Base-by-base conservation (phyloP, 495 filamentous ascomycete genomes). In the Penicillium goetzii region DNA sequence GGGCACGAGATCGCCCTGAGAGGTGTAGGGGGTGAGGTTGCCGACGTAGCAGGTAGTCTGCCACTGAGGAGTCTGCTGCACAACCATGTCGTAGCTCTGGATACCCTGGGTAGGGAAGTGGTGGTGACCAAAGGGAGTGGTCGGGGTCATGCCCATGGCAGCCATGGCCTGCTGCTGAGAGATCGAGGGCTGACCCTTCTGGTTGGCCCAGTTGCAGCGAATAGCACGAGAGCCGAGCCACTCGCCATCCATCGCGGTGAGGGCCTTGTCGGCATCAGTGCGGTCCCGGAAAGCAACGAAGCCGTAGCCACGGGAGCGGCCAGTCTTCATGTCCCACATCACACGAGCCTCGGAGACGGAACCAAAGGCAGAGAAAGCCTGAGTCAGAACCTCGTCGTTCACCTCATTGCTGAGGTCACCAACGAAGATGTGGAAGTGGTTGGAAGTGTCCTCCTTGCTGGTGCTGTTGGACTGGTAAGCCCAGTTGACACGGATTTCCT, bases 311-410 rank as follows among this genome's bases (percentile, higher is more conserved):
- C 95, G 90, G 53, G 95, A 98, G 59, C 95, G 90, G 61, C 95
- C 95, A 43, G 95, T 99, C 84, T 99, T 99, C 95, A 99, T 99
- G 73, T 99, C 95, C 95, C 95, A 99, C 95, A 99, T 99, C 60
- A 99, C 95, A 64, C 95, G 92, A 61, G 95, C 95, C 78, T 99
- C 95, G n/a, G 96, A 98, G 36, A 99, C 93, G 4, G 88, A 90
- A 12, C 95, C 95, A 76, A 98, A 99, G 40, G 93, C 93, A 43
- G 92, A 96, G 77, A 99, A 99, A 19, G 96, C 96, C 78, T 98
- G 95, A 10, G 90, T 81, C 32, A 99, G 81, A 55, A 98, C 87
- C 74, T 99, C 95, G 68, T 99, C 95, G 69, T 99, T 99, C 67
- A 99, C 95, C 74, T 99, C 95, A 65, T 99, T 99, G 65, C 94